Base-by-base conservation (phyloP, 306 rosid species). In the Fagus sylvatica region DNA sequence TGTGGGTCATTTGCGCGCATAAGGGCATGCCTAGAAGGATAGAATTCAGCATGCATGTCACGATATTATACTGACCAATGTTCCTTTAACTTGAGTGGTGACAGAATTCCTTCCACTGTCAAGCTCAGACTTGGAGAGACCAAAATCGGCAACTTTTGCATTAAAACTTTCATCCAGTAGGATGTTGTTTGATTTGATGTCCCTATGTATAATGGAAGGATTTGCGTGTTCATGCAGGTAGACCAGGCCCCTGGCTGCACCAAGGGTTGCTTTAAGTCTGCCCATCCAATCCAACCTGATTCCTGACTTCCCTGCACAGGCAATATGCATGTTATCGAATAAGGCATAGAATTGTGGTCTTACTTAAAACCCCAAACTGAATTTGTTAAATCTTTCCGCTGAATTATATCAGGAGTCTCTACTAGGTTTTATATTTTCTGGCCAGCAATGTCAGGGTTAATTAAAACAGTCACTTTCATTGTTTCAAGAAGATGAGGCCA, bases 131-230 rank as follows among this genome's bases (percentile, higher is more conserved):
- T 93, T 93, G 75, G 88, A 93, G 84, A 90, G 90, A 71, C 98
- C 97, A 67, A 93, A 93, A 79, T 93, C 98, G 6, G 92, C 76
- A 8, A 93, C 96, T 85, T 90, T 93, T 37, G 97, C 93, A 54
- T 74, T 86, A 64, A 91, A 78, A 67, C 48, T 77, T 2, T 89
- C 91, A 37, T 93, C 97, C 9, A 91, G 80, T 17, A 93, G 86
- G 34, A 93, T 89, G 74, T 93, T 93, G 59, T 79, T 78, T 51
- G 98, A 91, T 83, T 93, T 91, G 33, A 91, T 79, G 83, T 93
- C 97, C 76, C 95, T 83, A 54, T 93, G 97, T 76, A 89, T 93
- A 73, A 90, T 91, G 5, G 97, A 88, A 61, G 97, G 97, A 43
- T 88, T 80, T 7, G 92, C 91, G 17, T 41, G 91, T 55, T 89